Base-by-base conservation (phyloP, 2,329 filamentous ascomycete genomes). In the Diaporthe eres region DNA sequence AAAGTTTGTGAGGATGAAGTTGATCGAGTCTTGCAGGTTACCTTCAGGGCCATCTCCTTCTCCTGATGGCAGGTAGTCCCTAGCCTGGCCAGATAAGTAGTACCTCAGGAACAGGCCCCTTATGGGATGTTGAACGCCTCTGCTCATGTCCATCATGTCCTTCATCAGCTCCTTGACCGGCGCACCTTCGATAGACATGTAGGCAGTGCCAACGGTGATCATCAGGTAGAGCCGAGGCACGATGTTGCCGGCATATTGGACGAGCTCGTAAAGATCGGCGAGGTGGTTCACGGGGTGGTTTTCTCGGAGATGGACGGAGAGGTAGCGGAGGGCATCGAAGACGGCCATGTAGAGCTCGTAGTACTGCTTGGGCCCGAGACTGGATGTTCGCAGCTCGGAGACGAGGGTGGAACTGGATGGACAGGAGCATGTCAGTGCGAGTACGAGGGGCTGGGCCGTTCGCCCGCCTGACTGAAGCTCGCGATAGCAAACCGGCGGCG, bases 91-190 rank as follows among this genome's bases (percentile, higher is more conserved):
- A 34, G 95, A 97, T 71, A 99, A 90, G 83, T 98, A 99, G 86
- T 99, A 99, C 82, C 97, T 93, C 81, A 99, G 87, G 84, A 99
- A 99, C 74, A 99, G 89, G 25, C 97, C 97, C 75, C 97, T 94
- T 78, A 98, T 96, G 22, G 97, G 97, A 85, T 99, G 97, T 82
- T 99, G 97, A 31, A 99, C 96, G 74, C 97, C 97, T 78, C 97
- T 92, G 85, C 95, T 98, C 97, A 99, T 99, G 85, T 99, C 97
- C 97, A 99, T 99, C 97, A 99, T 99, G 85, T 99, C 97, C 86
- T 99, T 99, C 97, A 99, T 99, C 78, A 99, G 95, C 88, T 99
- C 97, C 87, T 99, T 99, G 80, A 99, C 97, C 0, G 97, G 97
- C 75, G 97, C 97, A 89, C 98, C 97, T 81, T 97, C 94, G 82